phyloP scores from a whole-genome alignment of 1,284 basidiomycete genomes.

The Cryptococcus sp. region DNA sequence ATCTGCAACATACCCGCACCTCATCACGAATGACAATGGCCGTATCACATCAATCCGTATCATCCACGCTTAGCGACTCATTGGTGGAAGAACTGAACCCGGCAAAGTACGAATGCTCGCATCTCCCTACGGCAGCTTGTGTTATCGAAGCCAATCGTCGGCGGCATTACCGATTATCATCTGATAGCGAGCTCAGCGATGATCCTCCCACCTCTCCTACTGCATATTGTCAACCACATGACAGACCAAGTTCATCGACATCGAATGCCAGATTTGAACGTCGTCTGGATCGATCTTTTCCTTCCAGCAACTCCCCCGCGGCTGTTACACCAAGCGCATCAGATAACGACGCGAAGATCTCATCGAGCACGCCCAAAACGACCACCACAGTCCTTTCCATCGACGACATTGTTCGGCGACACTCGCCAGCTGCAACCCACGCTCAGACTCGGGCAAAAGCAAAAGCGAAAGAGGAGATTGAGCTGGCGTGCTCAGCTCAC shows the following conservation, averaged over 20 bases:
- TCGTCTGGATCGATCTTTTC: no score
- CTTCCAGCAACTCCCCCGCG: no score
- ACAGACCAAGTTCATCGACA: no score
- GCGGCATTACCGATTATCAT: conserved; percentile 8
- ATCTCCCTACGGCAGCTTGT: conserved; percentile 15
- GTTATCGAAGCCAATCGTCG: conserved; percentile 14
- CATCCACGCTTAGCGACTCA: conserved; percentile 20
- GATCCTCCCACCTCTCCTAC: neutral
- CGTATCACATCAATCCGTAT: no score
- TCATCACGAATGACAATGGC: no score
- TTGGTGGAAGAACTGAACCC: conserved; percentile 15
- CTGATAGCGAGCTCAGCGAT: conserved; percentile 1
- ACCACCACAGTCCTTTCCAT: conserved; percentile 20
- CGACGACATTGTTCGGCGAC: conserved; percentile 53
- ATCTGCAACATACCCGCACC: no score
- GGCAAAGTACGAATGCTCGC: neutral
- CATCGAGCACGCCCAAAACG: no score
- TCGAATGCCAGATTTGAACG: no score
- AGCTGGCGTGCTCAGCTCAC: no score
- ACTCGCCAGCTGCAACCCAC: conserved; percentile 37
- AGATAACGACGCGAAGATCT: no score
- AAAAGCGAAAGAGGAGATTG: conserved; percentile 31
- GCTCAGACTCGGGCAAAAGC: conserved; percentile 29
- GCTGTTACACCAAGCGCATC: no score
- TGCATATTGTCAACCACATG: no score